Evolutionary conservation across 2,329 filamentous ascomycete genomes (phyloP).

Genomic region (Bipolaris bicolor): DNA sequence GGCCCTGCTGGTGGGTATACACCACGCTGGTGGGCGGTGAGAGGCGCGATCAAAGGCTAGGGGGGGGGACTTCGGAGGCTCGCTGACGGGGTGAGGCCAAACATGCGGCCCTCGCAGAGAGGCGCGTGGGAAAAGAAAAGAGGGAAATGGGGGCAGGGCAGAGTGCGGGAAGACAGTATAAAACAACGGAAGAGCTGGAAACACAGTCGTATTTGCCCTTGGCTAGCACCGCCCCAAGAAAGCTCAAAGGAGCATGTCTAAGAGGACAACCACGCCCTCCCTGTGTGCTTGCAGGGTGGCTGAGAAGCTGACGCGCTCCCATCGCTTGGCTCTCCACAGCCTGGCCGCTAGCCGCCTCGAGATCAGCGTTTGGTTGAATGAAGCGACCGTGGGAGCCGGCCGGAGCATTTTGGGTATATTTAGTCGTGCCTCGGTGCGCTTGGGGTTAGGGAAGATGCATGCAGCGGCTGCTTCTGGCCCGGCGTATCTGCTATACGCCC

Average conservation of each 20-base stretch:
- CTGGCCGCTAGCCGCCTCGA: conserved; percentile 20
- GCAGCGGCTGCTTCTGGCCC: conserved; percentile 1
- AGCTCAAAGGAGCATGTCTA: conserved; percentile 10
- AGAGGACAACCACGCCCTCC: conserved; percentile 10
- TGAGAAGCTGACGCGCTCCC: conserved; percentile 23
- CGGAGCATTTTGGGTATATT: neutral
- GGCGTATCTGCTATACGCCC: neutral
- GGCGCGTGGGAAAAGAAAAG: conserved; percentile 29
- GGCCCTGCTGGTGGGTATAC: conserved; percentile 4
- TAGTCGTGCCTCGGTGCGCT: neutral
- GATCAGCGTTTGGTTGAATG: conserved; percentile 15
- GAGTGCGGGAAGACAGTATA: conserved; percentile 13
- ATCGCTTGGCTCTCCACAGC: conserved; percentile 20
- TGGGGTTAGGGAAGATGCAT: neutral
- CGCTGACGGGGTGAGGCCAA: conserved; percentile 23
- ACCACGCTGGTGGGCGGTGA: conserved; percentile 12
- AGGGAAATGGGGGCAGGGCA: conserved; percentile 11
- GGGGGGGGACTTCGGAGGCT: conserved; percentile 14
- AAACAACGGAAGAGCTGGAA: conserved; percentile 16
- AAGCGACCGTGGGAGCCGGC: conserved; percentile 1
- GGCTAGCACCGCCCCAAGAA: conserved; percentile 23
- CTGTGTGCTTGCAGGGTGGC: conserved; percentile 17
- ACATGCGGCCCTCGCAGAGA: conserved; percentile 40
- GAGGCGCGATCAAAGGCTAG: conserved; percentile 10
- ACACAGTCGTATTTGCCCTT: conserved; percentile 8